Conservation (phyloP, 2,329 filamentous ascomycete genomes). For the Gremmenia infestans region DNA sequence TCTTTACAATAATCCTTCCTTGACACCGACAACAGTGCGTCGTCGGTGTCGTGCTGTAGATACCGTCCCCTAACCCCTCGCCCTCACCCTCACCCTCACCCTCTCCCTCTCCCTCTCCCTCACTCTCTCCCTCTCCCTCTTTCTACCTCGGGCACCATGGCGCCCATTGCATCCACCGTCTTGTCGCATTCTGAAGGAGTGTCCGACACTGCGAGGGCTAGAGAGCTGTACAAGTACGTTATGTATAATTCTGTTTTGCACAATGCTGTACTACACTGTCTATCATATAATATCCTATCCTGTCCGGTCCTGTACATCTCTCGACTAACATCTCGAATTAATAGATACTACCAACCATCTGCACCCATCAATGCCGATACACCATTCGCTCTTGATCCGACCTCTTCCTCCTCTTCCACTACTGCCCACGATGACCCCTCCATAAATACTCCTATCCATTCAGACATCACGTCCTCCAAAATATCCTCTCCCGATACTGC, state of each 20-base stretch:
- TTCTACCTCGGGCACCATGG: conserved; percentile 13
- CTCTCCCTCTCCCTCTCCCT: too few relatives aligned
- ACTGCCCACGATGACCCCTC: neutral
- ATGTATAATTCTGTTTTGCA: neutral
- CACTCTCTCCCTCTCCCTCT: too few relatives aligned
- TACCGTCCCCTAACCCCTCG: too few relatives aligned
- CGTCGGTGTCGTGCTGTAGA: too few relatives aligned
- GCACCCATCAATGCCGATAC: conserved; percentile 6
- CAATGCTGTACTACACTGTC: neutral
- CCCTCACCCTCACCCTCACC: too few relatives aligned
- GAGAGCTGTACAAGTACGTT: conserved; percentile 33
- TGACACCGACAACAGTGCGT: too few relatives aligned
- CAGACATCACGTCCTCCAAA: conserved; percentile 27
- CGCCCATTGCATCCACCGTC: conserved; percentile 22
- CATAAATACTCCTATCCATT: conserved; percentile 18
- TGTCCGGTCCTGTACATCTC: neutral
- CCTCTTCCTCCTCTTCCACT: conserved; percentile 1
- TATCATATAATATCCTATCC: too few relatives aligned
- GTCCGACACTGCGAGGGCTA: conserved; percentile 27
- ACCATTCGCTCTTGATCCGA: neutral
- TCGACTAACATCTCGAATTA: conserved; percentile 5
- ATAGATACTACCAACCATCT: conserved; percentile 30
- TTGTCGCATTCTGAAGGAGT: conserved; percentile 28
- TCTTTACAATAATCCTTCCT: too few relatives aligned
- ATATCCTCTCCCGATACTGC: conserved; percentile 38